phyloP scores from a whole-genome alignment of 139 green algal species.

The Zygnema cylindricum region DNA sequence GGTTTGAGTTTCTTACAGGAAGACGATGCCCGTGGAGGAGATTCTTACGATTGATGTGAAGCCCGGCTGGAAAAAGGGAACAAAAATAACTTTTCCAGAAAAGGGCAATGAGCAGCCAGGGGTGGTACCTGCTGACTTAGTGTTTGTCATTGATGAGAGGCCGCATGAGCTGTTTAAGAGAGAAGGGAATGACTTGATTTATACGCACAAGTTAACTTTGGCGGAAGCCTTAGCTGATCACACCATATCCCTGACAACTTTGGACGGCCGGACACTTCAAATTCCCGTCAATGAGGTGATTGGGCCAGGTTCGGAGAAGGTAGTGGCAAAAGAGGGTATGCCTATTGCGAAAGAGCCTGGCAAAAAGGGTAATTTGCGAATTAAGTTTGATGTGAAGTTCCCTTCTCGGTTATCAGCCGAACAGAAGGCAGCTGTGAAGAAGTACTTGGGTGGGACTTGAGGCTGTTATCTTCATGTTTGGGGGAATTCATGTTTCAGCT shows the following conservation, averaged over 20 bases:
- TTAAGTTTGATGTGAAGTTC: conserved; percentile 67
- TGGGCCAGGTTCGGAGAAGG: conserved; percentile 60
- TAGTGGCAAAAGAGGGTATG: conserved; percentile 64
- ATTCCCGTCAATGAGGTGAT: conserved; percentile 63
- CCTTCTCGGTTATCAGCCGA: conserved; percentile 39
- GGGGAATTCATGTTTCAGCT: neutral
- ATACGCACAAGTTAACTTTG: conserved; percentile 55
- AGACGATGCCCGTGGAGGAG: conserved; percentile 72
- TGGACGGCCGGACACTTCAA: conserved; percentile 53
- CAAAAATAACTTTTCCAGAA: conserved; percentile 88
- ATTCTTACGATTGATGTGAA: conserved; percentile 88
- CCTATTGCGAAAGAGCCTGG: conserved; percentile 62
- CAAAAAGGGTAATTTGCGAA: conserved; percentile 59
- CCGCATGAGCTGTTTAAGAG: conserved; percentile 81
- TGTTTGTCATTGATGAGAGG: conserved; percentile 93
- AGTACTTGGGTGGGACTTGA: conserved; percentile 25
- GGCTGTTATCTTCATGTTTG: neutral
- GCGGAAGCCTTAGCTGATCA: conserved; percentile 43
- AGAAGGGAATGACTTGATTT: conserved; percentile 86
- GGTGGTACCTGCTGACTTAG: conserved; percentile 81
- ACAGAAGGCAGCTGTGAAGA: conserved; percentile 53
- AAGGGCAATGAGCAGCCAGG: conserved; percentile 86
- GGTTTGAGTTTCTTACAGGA: conserved; percentile 45
- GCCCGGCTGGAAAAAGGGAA: conserved; percentile 95
- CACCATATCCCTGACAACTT: conserved; percentile 54